Conservation (phyloP, 192 early-diverging fungal species). For the Funneliformis geosporum region DNA sequence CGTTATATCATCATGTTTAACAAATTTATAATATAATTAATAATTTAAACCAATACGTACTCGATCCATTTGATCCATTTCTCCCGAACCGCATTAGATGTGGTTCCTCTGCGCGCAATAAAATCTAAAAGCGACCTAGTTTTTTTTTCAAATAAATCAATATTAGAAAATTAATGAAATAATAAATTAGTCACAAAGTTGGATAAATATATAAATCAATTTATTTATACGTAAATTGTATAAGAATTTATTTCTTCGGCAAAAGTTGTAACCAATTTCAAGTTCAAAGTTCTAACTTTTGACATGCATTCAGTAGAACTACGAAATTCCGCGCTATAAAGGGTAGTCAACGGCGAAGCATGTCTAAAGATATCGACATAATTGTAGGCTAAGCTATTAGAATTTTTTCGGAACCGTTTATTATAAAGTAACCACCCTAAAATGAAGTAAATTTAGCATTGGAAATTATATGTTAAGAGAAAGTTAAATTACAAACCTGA, state of each 20-base stretch:
- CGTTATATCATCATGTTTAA: no score
- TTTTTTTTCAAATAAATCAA: background rate
- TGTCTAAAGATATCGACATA: conserved; percentile 95
- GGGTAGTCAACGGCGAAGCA: conserved; percentile 70
- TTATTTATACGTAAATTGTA: background rate
- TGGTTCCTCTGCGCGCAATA: conserved; percentile 91
- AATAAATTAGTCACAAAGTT: background rate
- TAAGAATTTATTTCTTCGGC: conserved; percentile 51
- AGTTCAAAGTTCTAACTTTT: conserved; percentile 77
- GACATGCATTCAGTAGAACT: conserved; percentile 83
- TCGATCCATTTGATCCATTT: conserved; percentile 78
- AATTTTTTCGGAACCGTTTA: conserved; percentile 99
- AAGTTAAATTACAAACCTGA: conserved; percentile 34
- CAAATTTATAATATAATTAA: no score
- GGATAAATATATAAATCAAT: no score
- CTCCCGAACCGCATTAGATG: conserved; percentile 79
- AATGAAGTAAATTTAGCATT: background rate
- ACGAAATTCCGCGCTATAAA: conserved; percentile 87
- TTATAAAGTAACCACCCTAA: conserved; percentile 98
- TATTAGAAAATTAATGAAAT: background rate
- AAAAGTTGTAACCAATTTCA: conserved; percentile 79
- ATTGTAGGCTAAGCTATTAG: conserved; percentile 97
- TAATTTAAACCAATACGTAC: no score
- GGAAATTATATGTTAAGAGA: background rate
- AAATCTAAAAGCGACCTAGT: conserved; percentile 45